Base-by-base conservation (phyloP, 768 basidiomycete species). In the Lanmaoa rubissima region DNA sequence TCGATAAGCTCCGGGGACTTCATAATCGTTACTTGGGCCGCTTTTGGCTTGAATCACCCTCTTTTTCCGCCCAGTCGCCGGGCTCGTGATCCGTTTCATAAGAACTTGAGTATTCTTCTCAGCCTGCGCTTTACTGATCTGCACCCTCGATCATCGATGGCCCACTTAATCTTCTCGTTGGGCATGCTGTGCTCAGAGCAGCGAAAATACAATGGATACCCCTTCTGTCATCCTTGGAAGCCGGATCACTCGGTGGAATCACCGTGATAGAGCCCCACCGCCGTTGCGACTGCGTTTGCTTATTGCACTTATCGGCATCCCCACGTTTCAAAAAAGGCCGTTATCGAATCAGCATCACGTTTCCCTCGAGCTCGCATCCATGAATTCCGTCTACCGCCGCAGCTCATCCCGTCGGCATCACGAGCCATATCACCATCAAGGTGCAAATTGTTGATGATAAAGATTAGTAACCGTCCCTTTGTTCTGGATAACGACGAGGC, bases 221-320 rank as follows among this genome's bases (percentile, higher is more conserved):
- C 38, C 24, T 58, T 28, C 11, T 54, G 31, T 40, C 49, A 14
- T 63, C 56, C 41, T 16, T 59, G 32, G 52, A 55, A 43, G 55
- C 60, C 26, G 62, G 60, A 38, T 43, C 58, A 4, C 53, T 64
- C 26, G 55, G 62, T 19, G 64, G 61, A 3, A 35, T 59, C 44
- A 14, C 53, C n/a, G 50, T 65, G 38, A 50, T 56, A 13, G 55
- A 51, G 1, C 59, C 28, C 66, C 16, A 32, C 47, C 12, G 45
- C 51, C 51, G 19, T 60, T 31, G 36, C 50, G 6, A 26, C 54
- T 10, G 40, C 36, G 12, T 50, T 28, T 21, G 12, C 31, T 64
- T 28, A 28, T 61, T 1, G 48, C 57, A 2, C 21, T 57, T 26
- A n/a, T 60, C 21, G 50, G 61, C 12, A 34, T 34, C 38, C 31